Evolutionary conservation across 108 stramenopile genomes (phyloP), one percentile per base, ranked within the genome.

Genomic region (Nitzschia sp.): DNA sequence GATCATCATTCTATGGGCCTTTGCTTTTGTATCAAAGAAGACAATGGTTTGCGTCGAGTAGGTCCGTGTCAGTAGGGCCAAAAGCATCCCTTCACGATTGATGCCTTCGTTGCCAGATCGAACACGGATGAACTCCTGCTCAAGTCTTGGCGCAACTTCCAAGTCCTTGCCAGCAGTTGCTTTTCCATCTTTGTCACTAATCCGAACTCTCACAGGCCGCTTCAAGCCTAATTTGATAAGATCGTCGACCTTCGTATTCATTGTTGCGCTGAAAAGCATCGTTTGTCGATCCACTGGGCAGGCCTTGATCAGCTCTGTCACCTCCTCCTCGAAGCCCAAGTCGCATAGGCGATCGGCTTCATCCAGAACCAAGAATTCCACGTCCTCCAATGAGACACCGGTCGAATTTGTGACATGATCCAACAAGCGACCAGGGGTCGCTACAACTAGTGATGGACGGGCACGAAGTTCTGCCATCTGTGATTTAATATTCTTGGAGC

Each of bases 181-280:
- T 26, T 78, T 68, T 30, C 55, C 54, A n/a, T 78, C 71, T 59
- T 87, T 87, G 68, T 82, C 76, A 54, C 82, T 91, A 13, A 89
- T 73, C n/a, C 78, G 72, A 28, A 99, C 81, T n/a, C 96, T 78
- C 11, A 99, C 94, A 5, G 98, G 97, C 35, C 89, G 80, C 64
- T 92, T 93, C 70, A 99, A 64, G 35, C 93, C 90, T 30, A 97
- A 77, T 34, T 83, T 82, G 56, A 95, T 88, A 6, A 99, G 76
- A 19, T 94, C 96, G 58, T 98, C 93, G 0, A 99, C 95, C 69
- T 92, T 95, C 17, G 96, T 92, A 60, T 85, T 94, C 94, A 99
- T 91, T n/a, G 98, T 99, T 0, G 98, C 98, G 54, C 96, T 97
- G 77, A 98, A 99, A 26, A 99, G 81, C 71, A 99, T 64, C 11